These are phyloP conservation scores for Albatrellus sp. DNA, from an alignment of 1,284 basidiomycete species.

Conservation along the genomic window DNA sequence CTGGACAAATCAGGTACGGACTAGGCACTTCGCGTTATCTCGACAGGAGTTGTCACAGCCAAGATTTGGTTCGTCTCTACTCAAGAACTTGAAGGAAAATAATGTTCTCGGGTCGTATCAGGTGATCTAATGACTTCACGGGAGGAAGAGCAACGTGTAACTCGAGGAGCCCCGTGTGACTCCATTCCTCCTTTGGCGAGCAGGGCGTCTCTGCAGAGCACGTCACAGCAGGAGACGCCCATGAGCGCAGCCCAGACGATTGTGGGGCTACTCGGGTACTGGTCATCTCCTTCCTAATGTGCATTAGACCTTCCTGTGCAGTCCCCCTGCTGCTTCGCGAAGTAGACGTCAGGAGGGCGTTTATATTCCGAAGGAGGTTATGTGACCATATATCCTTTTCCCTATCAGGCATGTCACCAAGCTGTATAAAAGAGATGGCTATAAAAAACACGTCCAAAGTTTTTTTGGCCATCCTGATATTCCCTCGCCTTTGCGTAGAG, in stretches of 20 bases:
- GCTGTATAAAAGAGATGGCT: constrained; percentile 2
- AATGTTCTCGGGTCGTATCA: too few relatives aligned
- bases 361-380: constrained; percentile 3
- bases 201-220: neutral
- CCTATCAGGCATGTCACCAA: too few relatives aligned
- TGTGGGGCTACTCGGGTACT: neutral
- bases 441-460: neutral
- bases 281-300: constrained; percentile 4
- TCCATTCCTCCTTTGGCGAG: neutral
- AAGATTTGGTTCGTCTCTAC: too few relatives aligned
- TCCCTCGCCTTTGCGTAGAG: neutral
- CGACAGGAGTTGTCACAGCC: too few relatives aligned
- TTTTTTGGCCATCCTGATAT: neutral
- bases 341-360: constrained; percentile 2
- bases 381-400: neutral
- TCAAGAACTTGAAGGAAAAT: too few relatives aligned
- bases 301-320: constrained; percentile 5
- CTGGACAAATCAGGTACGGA: too few relatives aligned
- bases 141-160: too few relatives aligned
- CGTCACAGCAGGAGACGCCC: neutral
- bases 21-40: too few relatives aligned
- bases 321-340: constrained; percentile 4
- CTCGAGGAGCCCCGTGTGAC: neutral
- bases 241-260: neutral
- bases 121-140: too few relatives aligned